A percentile compares a stretch with the other conserved stretches of the same genome.
Evolutionary conservation across 306 rosid species (phyloP).

Genomic region (Gastrolobium villosum): DNA sequence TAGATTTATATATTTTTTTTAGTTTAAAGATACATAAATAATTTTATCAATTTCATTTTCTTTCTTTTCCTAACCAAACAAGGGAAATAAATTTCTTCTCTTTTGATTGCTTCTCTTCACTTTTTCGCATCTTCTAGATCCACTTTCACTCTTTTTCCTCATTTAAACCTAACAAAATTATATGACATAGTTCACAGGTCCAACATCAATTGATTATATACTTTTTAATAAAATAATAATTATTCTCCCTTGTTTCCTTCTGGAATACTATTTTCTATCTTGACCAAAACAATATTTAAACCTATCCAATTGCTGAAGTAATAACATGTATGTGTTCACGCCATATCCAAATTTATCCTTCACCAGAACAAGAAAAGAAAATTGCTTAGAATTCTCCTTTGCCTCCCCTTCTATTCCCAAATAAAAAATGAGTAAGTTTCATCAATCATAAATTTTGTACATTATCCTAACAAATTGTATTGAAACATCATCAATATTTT

Average conservation of each 20-base stretch:
- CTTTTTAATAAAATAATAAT: neutral
- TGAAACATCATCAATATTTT: neutral
- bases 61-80: neutral
- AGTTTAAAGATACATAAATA: neutral
- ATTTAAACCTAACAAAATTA: neutral
- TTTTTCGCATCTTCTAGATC: constrained; percentile 6
- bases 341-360: neutral
- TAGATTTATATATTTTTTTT: neutral
- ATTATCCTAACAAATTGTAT: neutral
- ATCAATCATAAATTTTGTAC: neutral
- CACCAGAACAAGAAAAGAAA: neutral
- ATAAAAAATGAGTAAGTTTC: neutral
- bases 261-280: neutral
- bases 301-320: neutral
- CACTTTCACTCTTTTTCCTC: neutral
- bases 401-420: neutral
- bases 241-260: constrained; percentile 10
- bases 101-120: neutral
- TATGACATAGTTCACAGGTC: neutral
- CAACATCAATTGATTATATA: neutral
- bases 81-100: neutral
- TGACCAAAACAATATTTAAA: neutral
- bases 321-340: neutral
- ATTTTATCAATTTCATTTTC: neutral
- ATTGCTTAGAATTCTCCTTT: neutral